phyloP scores from a whole-genome alignment of 305 asterid species.

The Fraxinus velutina region DNA sequence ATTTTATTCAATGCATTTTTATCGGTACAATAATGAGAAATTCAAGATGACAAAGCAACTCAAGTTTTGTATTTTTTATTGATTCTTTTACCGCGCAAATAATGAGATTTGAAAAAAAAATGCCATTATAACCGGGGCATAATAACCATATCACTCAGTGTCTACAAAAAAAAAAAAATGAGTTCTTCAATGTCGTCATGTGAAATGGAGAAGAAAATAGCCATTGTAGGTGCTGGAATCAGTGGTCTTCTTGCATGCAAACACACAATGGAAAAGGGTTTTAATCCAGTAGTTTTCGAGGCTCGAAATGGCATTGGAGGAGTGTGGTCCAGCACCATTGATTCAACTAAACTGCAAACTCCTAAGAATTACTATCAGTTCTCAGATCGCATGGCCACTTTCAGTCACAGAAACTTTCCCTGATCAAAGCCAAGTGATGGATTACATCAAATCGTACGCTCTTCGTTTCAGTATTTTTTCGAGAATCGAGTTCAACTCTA shows the following conservation, averaged over 20 bases:
- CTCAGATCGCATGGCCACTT: slow-evolving; percentile 61
- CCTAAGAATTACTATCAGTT: slow-evolving; percentile 50
- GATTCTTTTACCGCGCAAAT: too few relatives aligned
- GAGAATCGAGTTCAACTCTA: slow-evolving; percentile 29
- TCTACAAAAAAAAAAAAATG: neutral
- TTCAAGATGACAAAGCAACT: too few relatives aligned
- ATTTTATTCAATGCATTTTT: too few relatives aligned
- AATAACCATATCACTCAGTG: neutral
- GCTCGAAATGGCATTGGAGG: slow-evolving; percentile 39
- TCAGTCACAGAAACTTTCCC: slow-evolving; percentile 40
- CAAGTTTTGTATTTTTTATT: too few relatives aligned
- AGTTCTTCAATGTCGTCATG: neutral
- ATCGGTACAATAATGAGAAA: too few relatives aligned
- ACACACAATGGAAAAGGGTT: slow-evolving; percentile 40
- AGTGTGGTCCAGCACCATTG: slow-evolving; percentile 43
- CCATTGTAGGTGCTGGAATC: slow-evolving; percentile 54
- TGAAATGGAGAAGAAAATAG: slow-evolving; percentile 25
- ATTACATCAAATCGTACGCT: slow-evolving; percentile 48
- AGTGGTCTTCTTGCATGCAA: slow-evolving; percentile 64
- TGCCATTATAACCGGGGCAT: too few relatives aligned
- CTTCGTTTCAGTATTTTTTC: slow-evolving; percentile 36
- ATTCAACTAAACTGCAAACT: slow-evolving; percentile 52
- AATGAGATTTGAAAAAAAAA: too few relatives aligned
- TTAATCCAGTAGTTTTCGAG: slow-evolving; percentile 47
- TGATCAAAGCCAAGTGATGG: slow-evolving; percentile 39